phyloP scores from a whole-genome alignment of 106 monocot genomes.

The Dendrobium officinale region DNA sequence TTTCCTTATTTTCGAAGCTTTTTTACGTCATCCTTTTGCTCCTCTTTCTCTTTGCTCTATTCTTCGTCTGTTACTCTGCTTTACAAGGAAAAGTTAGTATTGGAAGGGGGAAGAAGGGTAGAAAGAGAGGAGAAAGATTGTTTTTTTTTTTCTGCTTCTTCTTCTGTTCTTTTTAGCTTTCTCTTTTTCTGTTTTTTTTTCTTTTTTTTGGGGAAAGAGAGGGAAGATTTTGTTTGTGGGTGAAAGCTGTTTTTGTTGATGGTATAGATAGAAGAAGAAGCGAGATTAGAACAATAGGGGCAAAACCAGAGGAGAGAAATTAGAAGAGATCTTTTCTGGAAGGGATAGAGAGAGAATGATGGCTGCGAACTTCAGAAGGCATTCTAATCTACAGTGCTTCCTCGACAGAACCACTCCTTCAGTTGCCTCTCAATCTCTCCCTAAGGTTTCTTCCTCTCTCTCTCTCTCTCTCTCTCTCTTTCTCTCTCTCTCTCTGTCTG shows the following conservation, averaged over 20 bases:
- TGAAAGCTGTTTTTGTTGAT: slow-evolving; percentile 1
- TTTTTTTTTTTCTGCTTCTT: background rate
- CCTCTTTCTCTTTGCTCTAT: background rate
- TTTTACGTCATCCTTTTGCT: background rate
- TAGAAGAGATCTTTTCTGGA: background rate
- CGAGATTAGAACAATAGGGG: background rate
- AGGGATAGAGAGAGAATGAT: slow-evolving; percentile 4
- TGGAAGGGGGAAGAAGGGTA: background rate
- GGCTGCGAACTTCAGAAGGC: slow-evolving; percentile 14
- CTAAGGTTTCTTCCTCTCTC: slow-evolving; percentile 26
- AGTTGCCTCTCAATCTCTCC: slow-evolving; percentile 29
- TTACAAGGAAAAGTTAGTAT: background rate
- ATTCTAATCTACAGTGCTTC: slow-evolving; percentile 47
- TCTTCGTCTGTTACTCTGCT: slow-evolving; percentile 8
- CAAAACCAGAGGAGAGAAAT: background rate
- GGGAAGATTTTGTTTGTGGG: background rate
- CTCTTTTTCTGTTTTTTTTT: background rate
- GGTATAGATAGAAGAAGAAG: background rate
- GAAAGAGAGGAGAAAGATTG: background rate
- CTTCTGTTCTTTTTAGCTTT: background rate
- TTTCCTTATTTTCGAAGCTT: background rate
- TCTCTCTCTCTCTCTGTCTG: background rate
- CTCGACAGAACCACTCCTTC: slow-evolving; percentile 45
- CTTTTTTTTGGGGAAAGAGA: background rate
- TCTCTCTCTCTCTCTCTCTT: slow-evolving; percentile 3